These are phyloP conservation scores for Wickerhamiella cacticola DNA, from an alignment of 805 yeast genomes.

Conservation along the genomic window DNA sequence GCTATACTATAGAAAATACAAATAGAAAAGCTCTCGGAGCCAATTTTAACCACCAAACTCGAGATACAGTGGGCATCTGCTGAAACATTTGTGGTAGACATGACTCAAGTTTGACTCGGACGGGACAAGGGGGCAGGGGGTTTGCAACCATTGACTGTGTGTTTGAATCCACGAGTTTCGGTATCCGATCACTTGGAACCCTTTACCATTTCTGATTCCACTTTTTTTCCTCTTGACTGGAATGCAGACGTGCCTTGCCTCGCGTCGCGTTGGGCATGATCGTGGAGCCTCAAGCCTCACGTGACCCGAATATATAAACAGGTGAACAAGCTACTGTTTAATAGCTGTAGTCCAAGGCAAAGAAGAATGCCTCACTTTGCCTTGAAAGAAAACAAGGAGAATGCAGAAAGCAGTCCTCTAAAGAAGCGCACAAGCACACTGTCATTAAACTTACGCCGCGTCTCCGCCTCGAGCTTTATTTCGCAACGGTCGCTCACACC, in stretches of 20 bases:
- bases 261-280: neutral
- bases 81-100: neutral
- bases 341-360: neutral
- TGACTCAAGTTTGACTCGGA: slow-evolving; percentile 3
- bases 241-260: neutral
- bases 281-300: neutral
- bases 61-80: no score
- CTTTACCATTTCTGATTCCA: no score
- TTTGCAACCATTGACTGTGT: no score
- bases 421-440: slow-evolving; percentile 8
- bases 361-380: slow-evolving; percentile 2
- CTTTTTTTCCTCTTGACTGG: neutral
- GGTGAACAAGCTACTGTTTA: neutral
- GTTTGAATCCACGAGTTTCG: no score
- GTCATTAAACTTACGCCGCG: slow-evolving; percentile 10
- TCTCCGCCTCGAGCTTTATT: slow-evolving; percentile 6
- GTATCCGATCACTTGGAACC: no score
- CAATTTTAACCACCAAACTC: no score
- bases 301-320: slow-evolving; percentile 5
- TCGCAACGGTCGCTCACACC: slow-evolving; percentile 6
- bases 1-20: no score
- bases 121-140: no score
- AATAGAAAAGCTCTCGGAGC: no score
- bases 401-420: slow-evolving; percentile 3
- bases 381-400: slow-evolving; percentile 6